Evolutionary conservation across 306 rosid genomes (phyloP).

Genomic region (Cucurbita ficifolia): DNA sequence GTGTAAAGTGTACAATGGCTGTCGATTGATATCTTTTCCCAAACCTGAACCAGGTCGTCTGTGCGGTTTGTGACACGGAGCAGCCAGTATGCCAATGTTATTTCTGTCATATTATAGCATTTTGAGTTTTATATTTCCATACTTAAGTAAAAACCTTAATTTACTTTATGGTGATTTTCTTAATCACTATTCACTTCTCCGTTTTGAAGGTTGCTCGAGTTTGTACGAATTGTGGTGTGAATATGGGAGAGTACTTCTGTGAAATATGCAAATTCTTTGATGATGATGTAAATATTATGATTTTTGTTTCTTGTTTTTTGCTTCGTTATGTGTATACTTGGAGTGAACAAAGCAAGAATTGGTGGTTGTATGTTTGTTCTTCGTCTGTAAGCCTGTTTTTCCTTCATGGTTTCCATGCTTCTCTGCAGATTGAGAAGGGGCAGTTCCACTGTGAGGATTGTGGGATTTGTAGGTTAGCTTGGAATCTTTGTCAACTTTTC

Average conservation of each 20-base stretch:
- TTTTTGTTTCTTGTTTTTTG: conserved; percentile 1
- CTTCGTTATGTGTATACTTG: background rate
- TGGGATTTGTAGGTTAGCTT: conserved; percentile 85
- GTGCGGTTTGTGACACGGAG: conserved; percentile 92
- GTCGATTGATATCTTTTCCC: background rate
- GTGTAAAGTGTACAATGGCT: background rate
- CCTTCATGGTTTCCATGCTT: background rate
- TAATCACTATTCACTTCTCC: background rate
- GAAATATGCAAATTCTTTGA: conserved; percentile 78
- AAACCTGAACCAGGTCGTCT: conserved; percentile 57
- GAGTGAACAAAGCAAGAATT: background rate
- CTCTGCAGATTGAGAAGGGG: conserved; percentile 45
- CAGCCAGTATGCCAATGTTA: conserved; percentile 52
- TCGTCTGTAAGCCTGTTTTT: background rate
- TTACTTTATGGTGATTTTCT: background rate
- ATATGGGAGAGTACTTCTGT: conserved; percentile 93
- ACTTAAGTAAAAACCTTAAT: background rate
- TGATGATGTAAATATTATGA: conserved; percentile 53
- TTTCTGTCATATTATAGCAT: background rate
- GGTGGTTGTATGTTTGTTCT: background rate
- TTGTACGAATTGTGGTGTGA: conserved; percentile 87
- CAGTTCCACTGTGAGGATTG: conserved; percentile 91
- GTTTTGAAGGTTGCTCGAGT: conserved; percentile 53
- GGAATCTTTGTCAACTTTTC: background rate
- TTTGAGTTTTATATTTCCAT: background rate